Conservation (phyloP, 23 red algal genomes). For the Agarophyton chilense region DNA sequence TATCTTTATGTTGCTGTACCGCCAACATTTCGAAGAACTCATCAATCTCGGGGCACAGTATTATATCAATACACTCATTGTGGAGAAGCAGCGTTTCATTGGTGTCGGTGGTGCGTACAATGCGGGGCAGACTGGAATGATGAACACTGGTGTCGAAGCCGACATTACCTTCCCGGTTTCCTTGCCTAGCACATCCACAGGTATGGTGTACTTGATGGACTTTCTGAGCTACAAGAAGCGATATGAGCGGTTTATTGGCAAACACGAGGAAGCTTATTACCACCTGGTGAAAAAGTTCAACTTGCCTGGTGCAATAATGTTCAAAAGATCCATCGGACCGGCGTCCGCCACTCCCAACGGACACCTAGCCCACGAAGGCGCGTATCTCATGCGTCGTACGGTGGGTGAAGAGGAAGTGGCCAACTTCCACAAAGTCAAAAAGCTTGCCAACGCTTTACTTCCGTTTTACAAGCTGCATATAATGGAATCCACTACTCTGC, state of each 20-base stretch:
- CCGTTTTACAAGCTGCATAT: slow-evolving; percentile 28
- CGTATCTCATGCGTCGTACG: slow-evolving; percentile 31
- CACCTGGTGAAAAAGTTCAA: background rate
- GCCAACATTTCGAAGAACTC: slow-evolving; percentile 31
- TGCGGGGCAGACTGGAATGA: slow-evolving; percentile 20
- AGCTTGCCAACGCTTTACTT: background rate
- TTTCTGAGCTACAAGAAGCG: slow-evolving; percentile 49
- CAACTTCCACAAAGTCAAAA: background rate
- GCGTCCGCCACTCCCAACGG: slow-evolving; percentile 3
- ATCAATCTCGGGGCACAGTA: slow-evolving; percentile 40
- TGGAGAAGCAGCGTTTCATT: slow-evolving; percentile 50
- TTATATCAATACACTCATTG: slow-evolving; percentile 9
- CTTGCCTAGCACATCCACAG: background rate
- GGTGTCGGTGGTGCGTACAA: slow-evolving; percentile 26
- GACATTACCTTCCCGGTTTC: slow-evolving; percentile 36
- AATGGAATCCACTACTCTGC: background rate
- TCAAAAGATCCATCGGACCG: slow-evolving; percentile 14
- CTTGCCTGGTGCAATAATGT: slow-evolving; percentile 49
- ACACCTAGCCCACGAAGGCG: slow-evolving; percentile 1
- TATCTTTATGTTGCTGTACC: slow-evolving; percentile 43
- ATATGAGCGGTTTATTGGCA: slow-evolving; percentile 16
- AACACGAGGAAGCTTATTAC: background rate
- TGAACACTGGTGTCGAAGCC: slow-evolving; percentile 37
- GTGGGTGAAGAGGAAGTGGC: slow-evolving; percentile 48
- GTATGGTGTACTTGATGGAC: background rate